Conservation (phyloP, 2,329 filamentous ascomycete genomes). For the Sclerotinia nivalis region DNA sequence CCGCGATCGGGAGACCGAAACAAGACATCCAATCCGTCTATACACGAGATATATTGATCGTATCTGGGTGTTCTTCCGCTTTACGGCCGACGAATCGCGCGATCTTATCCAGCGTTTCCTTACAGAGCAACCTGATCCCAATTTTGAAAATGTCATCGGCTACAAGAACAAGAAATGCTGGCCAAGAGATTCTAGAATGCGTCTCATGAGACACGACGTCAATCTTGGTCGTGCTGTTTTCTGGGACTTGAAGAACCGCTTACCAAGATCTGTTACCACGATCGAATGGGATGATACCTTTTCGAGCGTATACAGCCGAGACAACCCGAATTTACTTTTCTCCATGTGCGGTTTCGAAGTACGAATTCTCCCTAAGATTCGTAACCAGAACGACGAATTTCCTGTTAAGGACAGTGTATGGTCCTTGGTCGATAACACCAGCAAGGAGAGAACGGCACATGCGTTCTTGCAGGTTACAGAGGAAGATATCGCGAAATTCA, state of each 20-base stretch:
- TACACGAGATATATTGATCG: constrained; percentile 98
- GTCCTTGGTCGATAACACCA: constrained; percentile 94
- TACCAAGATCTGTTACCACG: constrained; percentile 91
- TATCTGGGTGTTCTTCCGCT: constrained; percentile 97
- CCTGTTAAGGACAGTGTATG: constrained; percentile 97
- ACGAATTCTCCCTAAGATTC: constrained; percentile 89
- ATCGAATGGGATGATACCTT: constrained; percentile 99
- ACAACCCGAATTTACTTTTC: constrained; percentile 96
- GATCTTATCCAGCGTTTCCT: constrained; percentile 97
- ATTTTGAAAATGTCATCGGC: constrained; percentile 98
- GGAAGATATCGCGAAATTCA: constrained; percentile 98
- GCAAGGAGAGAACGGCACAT: constrained; percentile 94
- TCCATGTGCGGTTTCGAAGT: constrained; percentile 99
- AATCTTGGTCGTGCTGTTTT: constrained; percentile 97
- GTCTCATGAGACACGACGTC: constrained; percentile 97
- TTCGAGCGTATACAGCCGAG: constrained; percentile 93
- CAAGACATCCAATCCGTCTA: constrained; percentile 91
- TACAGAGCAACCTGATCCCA: constrained; percentile 96
- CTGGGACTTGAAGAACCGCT: constrained; percentile 97
- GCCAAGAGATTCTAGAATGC: constrained; percentile 96
- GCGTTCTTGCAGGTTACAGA: constrained; percentile 97
- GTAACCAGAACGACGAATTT: constrained; percentile 95
- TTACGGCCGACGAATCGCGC: constrained; percentile 88
- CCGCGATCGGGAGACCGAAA: constrained; percentile 88
- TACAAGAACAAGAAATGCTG: constrained; percentile 99